Base-by-base conservation (phyloP, 208 protist genomes). In the Crithidia sp. region DNA sequence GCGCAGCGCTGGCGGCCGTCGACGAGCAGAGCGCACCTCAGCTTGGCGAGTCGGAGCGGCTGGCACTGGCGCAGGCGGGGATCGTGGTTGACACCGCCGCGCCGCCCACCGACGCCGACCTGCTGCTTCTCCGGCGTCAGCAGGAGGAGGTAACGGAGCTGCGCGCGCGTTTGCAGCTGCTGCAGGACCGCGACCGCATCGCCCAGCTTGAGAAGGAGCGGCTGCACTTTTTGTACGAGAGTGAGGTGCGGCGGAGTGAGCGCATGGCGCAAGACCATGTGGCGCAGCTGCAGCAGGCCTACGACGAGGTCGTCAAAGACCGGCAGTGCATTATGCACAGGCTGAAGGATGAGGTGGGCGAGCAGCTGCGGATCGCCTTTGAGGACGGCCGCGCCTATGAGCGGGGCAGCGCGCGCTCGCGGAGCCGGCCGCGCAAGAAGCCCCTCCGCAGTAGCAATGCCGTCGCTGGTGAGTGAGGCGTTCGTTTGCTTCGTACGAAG, bases 291-390 rank as follows among this genome's bases (percentile, higher is more conserved):
- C 74, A 92, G 55, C 77, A 74, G 37, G 88, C 88, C 12, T 91
- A 95, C 77, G 79, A 94, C 36, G 81, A 94, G 70, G 60, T 97
- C 28, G 65, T 92, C 19, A 75, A 85, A 8, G 92, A 97, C 60
- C 80, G 92, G 45, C 76, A 89, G 37, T 71, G 77, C 52, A 80
- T 95, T 28, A 81, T 89, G 71, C 78, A 84, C 57, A 75, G 79
- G n/a, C 82, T 96, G 36, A 67, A 79, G 56, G 57, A 54, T n/a
- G 92, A 95, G 58, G 85, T 96, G 56, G 89, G 89, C 69, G 79
- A 88, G 68, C 79, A 89, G 69, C 87, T 94, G 63, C 82, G 82
- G 5, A 75, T 85, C 55, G 88, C 92, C 3, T 96, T 91, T 43
- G 75, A 84, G 53, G 89, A 92, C 66, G 92, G 92, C 13, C 77